phyloP scores from a whole-genome alignment of 176 grass and related monocot species.

The Pharus latifolius region DNA sequence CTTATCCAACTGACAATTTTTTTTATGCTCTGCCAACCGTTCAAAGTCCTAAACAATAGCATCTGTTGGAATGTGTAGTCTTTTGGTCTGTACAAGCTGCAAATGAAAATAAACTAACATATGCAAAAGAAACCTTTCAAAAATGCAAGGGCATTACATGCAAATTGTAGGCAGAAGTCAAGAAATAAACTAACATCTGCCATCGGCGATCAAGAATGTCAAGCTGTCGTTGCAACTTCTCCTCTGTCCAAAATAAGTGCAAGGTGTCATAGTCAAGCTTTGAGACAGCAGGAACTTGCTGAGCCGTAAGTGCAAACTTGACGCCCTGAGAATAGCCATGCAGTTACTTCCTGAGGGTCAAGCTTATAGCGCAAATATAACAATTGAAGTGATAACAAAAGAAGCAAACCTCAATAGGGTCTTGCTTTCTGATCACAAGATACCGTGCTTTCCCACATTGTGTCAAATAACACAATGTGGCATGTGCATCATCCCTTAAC shows the following conservation, averaged over 20 bases:
- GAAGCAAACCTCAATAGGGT: constrained; percentile 32
- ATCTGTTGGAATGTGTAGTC: neutral
- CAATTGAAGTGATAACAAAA: too few relatives aligned
- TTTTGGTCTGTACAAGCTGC: constrained; percentile 1
- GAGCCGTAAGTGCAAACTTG: constrained; percentile 51
- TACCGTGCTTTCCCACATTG: constrained; percentile 40
- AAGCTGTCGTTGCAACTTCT: constrained; percentile 73
- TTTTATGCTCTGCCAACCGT: neutral
- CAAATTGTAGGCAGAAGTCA: constrained; percentile 5
- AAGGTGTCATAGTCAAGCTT: constrained; percentile 56
- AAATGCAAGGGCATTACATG: neutral
- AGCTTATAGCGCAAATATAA: too few relatives aligned
- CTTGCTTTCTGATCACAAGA: constrained; percentile 40
- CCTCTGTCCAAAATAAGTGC: constrained; percentile 69
- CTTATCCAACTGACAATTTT: neutral
- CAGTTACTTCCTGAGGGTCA: too few relatives aligned
- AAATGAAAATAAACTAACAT: neutral
- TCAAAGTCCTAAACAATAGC: neutral
- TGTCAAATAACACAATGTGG: constrained; percentile 22
- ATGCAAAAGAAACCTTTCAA: neutral
- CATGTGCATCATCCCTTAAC: constrained; percentile 25
- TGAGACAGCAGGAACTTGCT: constrained; percentile 40
- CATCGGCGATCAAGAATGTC: constrained; percentile 63
- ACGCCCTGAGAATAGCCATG: constrained; percentile 53
- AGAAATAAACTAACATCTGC: constrained; percentile 53